Base-by-base conservation (phyloP, 495 filamentous ascomycete species). In the Aspergillus affinis region DNA sequence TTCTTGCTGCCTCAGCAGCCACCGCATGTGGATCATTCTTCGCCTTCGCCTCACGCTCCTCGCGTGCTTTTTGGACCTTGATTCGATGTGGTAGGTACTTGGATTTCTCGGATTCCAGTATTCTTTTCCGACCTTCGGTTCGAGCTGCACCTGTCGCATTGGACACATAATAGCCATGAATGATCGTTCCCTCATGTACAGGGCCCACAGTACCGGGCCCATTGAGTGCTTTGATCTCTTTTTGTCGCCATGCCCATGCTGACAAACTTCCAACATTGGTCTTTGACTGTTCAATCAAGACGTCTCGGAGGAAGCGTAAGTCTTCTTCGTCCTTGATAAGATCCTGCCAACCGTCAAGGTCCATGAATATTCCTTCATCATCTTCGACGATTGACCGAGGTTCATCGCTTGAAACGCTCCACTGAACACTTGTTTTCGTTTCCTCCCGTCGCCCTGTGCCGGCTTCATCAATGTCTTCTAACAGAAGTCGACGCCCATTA, bases 11-110 rank as follows among this genome's bases (percentile, higher is more conserved):
- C 41, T 88, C 84, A 17, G 85, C 82, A 15, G 82, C 85, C 5
- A 83, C 72, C 62, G 86, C 83, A 48, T 88, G 85, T 48, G 85
- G 83, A 54, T 88, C 86, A 64, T 84, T 88, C 68, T 89, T 90
- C 6, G 87, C 90, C 55, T 83, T 84, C 6, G 90, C 90, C 73
- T 95, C 88, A 13, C 91, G 89, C 69, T 93, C 91, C 72, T 96
- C 92, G 23, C 92, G 84, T 18, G 89, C 90, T 67, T 87, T 90
- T 67, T 95, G 89, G 51, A 99, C 91, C 63, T 92, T 93, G 74
- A 99, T 91, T 54, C 95, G 92, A 80, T 99, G 94, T 8, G 95
- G 94, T 2, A 99, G 85, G 65, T 99, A 99, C 71, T 95, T 95
- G 30, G 92, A 96, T 75, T 99, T 99, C 69, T 98, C 95, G 0